Conservation (phyloP, 2,329 filamentous ascomycete genomes). For the Curvularia eragrostidis region DNA sequence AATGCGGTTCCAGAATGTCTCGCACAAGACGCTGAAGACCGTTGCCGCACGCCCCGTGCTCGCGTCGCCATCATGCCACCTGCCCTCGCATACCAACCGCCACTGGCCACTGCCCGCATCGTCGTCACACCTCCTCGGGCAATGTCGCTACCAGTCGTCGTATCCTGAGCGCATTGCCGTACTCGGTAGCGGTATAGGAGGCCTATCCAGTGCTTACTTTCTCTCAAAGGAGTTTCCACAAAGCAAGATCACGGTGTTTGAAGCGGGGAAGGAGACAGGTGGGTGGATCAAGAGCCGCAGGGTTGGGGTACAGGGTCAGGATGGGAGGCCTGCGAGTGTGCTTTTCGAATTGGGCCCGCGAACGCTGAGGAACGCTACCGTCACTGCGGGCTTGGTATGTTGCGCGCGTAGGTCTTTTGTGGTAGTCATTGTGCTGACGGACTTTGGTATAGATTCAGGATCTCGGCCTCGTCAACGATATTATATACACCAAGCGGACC, state of each 20-base stretch:
- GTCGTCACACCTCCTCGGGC: conserved; percentile 19
- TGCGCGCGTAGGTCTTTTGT: neutral
- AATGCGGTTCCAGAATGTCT: conserved; percentile 49
- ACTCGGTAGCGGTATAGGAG: conserved; percentile 61
- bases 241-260: conserved; percentile 80
- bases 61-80: conserved; percentile 22
- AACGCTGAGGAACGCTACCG: conserved; percentile 72
- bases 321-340: conserved; percentile 53
- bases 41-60: conserved; percentile 28
- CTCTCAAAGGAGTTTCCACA: conserved; percentile 71
- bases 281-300: conserved; percentile 81
- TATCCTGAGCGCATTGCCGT: conserved; percentile 55
- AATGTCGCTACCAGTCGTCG: conserved; percentile 29
- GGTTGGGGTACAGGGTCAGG: conserved; percentile 65
- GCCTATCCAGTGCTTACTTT: conserved; percentile 68
- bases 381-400: conserved; percentile 74
- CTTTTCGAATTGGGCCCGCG: conserved; percentile 86
- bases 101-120: conserved; percentile 25
- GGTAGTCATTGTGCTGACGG: conserved; percentile 14
- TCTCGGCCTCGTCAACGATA: conserved; percentile 62
- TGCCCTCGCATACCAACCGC: conserved; percentile 7
- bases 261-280: conserved; percentile 72
- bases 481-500: conserved; percentile 61
- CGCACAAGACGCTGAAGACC: conserved; percentile 42
- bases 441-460: conserved; percentile 59